phyloP scores from a whole-genome alignment of 805 yeast species.

The Candida pseudofarinosa region DNA sequence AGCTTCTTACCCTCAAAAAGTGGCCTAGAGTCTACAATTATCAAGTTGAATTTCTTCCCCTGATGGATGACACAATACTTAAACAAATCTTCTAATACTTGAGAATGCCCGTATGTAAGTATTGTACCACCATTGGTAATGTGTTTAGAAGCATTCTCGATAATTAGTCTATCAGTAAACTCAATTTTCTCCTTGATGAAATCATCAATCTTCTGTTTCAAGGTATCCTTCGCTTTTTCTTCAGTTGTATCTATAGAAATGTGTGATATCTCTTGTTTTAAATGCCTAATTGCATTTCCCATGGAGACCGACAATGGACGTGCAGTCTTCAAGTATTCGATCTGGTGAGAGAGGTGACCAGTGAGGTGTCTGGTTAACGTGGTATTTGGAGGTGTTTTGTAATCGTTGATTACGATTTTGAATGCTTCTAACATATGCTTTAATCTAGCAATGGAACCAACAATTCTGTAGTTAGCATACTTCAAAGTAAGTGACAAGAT shows the following conservation, averaged over 20 bases:
- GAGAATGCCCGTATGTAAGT: slow-evolving; percentile 84
- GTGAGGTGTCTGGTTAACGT: slow-evolving; percentile 86
- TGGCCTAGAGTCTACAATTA: slow-evolving; percentile 91
- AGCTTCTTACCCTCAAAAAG: slow-evolving; percentile 86
- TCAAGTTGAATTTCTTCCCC: slow-evolving; percentile 66
- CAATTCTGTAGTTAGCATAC: slow-evolving; percentile 77
- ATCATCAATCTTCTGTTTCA: slow-evolving; percentile 67
- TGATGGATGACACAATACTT: slow-evolving; percentile 59
- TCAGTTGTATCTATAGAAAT: slow-evolving; percentile 72
- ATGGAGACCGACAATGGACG: slow-evolving; percentile 88
- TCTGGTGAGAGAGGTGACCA: slow-evolving; percentile 83
- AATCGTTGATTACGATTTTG: slow-evolving; percentile 72
- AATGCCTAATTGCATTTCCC: slow-evolving; percentile 98
- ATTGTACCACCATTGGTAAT: slow-evolving; percentile 74
- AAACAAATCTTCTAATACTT: slow-evolving; percentile 73
- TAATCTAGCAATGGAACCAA: slow-evolving; percentile 87
- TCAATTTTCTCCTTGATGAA: slow-evolving; percentile 84
- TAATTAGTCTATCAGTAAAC: slow-evolving; percentile 76
- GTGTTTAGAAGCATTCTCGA: slow-evolving; percentile 73
- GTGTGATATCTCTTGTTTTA: slow-evolving; percentile 86
- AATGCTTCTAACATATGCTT: slow-evolving; percentile 81
- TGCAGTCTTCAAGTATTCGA: slow-evolving; percentile 85
- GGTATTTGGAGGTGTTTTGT: slow-evolving; percentile 79
- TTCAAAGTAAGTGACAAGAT: slow-evolving; percentile 74
- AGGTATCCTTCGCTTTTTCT: slow-evolving; percentile 58